These are phyloP conservation scores for Grigorovia yakushimaensis DNA, from an alignment of 805 yeast genomes.

Conservation along the genomic window DNA sequence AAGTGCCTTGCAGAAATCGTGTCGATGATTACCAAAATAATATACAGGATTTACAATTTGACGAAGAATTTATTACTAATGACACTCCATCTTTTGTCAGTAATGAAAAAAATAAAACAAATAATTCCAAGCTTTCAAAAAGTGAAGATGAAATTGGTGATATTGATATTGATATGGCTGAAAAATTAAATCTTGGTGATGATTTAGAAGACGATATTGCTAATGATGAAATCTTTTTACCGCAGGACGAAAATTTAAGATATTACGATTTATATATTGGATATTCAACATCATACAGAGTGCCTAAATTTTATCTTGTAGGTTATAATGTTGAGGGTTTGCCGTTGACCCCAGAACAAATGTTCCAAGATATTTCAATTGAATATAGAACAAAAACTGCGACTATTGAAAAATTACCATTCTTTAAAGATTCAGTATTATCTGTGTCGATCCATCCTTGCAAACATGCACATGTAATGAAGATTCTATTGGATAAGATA, in stretches of 20 bases:
- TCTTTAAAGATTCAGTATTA: constrained; percentile 49
- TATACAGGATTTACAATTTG: constrained; percentile 26
- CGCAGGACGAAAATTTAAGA: constrained; percentile 38
- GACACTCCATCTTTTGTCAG: constrained; percentile 36
- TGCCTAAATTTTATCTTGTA: constrained; percentile 85
- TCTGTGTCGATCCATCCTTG: constrained; percentile 94
- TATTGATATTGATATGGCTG: constrained; percentile 21
- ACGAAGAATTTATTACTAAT: constrained; percentile 29
- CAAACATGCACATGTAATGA: constrained; percentile 91
- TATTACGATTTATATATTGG: constrained; percentile 84
- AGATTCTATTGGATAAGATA: constrained; percentile 69
- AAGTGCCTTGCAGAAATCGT: constrained; percentile 76
- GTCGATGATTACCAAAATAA: constrained; percentile 44
- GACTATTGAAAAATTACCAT: constrained; percentile 89
- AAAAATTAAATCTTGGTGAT: constrained; percentile 23
- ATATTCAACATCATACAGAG: constrained; percentile 90
- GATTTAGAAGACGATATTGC: constrained; percentile 37
- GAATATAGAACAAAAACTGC: constrained; percentile 95
- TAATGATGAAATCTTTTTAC: constrained; percentile 31
- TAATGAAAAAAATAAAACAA: constrained; percentile 22
- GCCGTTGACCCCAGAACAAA: constrained; percentile 76
- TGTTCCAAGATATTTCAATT: constrained; percentile 89
- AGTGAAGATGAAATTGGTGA: constrained; percentile 8
- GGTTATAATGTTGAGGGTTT: constrained; percentile 79
- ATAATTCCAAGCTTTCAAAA: background rate